Evolutionary conservation across 208 protist genomes (phyloP).

Genomic region (Leishmania mexicana): DNA sequence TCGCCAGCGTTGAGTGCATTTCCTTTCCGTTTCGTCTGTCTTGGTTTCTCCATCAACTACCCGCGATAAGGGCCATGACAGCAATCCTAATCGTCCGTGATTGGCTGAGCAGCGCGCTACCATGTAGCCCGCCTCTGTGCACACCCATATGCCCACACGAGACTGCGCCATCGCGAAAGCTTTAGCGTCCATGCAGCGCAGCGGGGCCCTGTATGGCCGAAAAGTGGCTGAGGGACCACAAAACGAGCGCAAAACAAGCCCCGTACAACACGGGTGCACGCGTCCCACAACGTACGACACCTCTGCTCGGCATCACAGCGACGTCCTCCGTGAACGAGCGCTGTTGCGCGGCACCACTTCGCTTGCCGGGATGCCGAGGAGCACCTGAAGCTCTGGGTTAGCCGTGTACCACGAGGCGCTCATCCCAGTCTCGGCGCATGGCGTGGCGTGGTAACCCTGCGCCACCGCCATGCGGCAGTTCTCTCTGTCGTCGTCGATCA

Average conservation of each 20-base stretch:
- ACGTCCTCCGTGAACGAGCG: neutral
- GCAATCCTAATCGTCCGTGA: neutral
- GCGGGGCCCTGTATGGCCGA: neutral
- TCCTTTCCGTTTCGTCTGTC: neutral
- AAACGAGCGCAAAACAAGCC: neutral
- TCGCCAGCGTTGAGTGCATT: neutral
- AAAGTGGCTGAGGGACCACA: neutral
- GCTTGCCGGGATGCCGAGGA: slow-evolving; percentile 32
- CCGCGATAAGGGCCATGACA: neutral
- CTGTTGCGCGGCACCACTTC: slow-evolving; percentile 12
- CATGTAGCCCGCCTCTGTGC: neutral
- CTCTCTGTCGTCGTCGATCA: slow-evolving; percentile 45
- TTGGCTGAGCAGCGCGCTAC: neutral
- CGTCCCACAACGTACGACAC: neutral
- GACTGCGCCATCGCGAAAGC: neutral
- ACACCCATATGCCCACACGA: neutral
- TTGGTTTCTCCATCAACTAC: neutral
- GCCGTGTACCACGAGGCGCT: slow-evolving; percentile 29
- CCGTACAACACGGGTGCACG: neutral
- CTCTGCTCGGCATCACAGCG: neutral
- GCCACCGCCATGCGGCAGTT: slow-evolving; percentile 38
- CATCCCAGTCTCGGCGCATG: slow-evolving; percentile 34
- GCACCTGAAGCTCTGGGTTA: slow-evolving; percentile 20
- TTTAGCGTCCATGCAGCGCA: neutral
- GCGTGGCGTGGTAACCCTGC: slow-evolving; percentile 39